phyloP scores from a whole-genome alignment of 1,284 basidiomycete genomes.

The Boletus sp. region DNA sequence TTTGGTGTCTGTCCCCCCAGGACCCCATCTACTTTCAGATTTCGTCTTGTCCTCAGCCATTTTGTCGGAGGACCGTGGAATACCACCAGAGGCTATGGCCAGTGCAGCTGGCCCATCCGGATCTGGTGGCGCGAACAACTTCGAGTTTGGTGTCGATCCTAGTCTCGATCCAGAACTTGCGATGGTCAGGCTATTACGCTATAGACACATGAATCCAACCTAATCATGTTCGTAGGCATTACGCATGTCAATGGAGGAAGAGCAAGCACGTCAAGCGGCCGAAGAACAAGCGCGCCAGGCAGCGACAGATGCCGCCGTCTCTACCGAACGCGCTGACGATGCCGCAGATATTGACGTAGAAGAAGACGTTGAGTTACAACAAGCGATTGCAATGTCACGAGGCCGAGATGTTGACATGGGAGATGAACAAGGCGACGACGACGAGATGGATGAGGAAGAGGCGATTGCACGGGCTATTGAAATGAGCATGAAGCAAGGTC shows the following conservation, averaged over 20 bases:
- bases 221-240: conserved; percentile 61
- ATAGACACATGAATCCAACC: neutral
- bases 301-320: conserved; percentile 30
- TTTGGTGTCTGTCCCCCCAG: conserved; percentile 77
- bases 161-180: conserved; percentile 95
- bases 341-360: conserved; percentile 48
- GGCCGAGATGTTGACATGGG: conserved; percentile 40
- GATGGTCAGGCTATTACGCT: conserved; percentile 58
- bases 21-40: conserved; percentile 81
- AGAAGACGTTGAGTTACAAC: conserved; percentile 62
- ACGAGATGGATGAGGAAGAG: conserved; percentile 52
- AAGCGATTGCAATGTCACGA: conserved; percentile 58
- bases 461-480: conserved; percentile 55
- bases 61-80: conserved; percentile 74
- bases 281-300: conserved; percentile 37
- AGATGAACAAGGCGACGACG: conserved; percentile 38
- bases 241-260: conserved; percentile 97
- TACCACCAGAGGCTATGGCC: conserved; percentile 59
- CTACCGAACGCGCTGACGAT: conserved; percentile 29
- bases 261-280: conserved; percentile 84
- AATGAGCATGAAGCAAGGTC: conserved; percentile 53
- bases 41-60: conserved; percentile 78
- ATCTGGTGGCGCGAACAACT: conserved; percentile 52
- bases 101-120: conserved; percentile 46
- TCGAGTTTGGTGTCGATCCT: conserved; percentile 92